These are phyloP conservation scores for Lodderomyces orthopsilosis DNA, from an alignment of 1,139 yeast genomes.

Conservation along the genomic window DNA sequence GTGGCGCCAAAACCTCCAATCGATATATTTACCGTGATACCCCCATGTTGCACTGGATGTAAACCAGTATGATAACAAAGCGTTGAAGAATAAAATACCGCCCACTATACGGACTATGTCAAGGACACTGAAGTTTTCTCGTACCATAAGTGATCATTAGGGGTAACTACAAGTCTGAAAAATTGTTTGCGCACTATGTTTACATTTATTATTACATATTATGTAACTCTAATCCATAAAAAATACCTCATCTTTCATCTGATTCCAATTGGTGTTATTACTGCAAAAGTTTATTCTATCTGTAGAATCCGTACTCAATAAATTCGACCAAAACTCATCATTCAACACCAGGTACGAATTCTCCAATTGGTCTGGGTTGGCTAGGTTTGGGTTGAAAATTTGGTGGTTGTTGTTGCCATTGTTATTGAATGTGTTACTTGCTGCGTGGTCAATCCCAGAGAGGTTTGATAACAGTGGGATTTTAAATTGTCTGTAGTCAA, in stretches of 20 bases:
- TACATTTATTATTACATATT: neutral
- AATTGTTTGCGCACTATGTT: neutral
- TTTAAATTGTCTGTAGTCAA: constrained; percentile 3
- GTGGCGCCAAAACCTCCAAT: constrained; percentile 39
- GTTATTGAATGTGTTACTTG: neutral
- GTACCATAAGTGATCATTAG: too few species aligned
- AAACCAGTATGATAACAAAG: constrained; percentile 50
- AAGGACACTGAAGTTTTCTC: constrained; percentile 14
- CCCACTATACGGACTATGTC: constrained; percentile 46
- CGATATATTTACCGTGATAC: constrained; percentile 50
- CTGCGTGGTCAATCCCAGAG: neutral
- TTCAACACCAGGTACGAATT: constrained; percentile 23
- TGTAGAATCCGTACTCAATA: constrained; percentile 31
- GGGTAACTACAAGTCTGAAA: too few species aligned
- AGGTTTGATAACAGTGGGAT: neutral
- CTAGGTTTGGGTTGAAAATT: constrained; percentile 4
- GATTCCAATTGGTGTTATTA: constrained; percentile 17
- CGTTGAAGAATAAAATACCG: constrained; percentile 48
- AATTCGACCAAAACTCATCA: constrained; percentile 47
- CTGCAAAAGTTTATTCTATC: constrained; percentile 38
- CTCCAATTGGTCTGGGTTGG: constrained; percentile 25
- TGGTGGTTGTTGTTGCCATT: constrained; percentile 1
- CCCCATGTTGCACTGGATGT: constrained; percentile 54
- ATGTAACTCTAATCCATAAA: constrained; percentile 20
- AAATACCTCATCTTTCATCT: constrained; percentile 28